phyloP scores from a whole-genome alignment of 352 stramenopile genomes.

The Peronospora destructor region DNA sequence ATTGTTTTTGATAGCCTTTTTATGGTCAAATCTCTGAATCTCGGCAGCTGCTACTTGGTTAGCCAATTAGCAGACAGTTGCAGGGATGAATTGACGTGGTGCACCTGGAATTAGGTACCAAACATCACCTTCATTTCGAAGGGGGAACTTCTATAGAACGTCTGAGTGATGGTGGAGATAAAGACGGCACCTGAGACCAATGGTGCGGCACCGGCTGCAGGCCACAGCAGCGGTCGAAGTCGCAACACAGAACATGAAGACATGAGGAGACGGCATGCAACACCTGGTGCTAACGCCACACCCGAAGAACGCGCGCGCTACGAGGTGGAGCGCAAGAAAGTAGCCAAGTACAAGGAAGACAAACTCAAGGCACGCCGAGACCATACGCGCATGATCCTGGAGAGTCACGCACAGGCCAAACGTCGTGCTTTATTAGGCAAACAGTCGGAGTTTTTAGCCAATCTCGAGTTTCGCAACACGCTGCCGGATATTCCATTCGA shows the following conservation, averaged over 20 bases:
- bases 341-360: slow-evolving; percentile 86
- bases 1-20: too few species aligned
- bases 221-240: slow-evolving; percentile 21
- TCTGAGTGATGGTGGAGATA: slow-evolving; percentile 19
- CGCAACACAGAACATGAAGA: slow-evolving; percentile 31
- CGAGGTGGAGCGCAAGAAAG: slow-evolving; percentile 80
- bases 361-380: slow-evolving; percentile 81
- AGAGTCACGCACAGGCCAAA: slow-evolving; percentile 81
- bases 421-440: slow-evolving; percentile 69
- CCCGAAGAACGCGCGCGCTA: slow-evolving; percentile 71
- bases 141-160: slow-evolving; percentile 7
- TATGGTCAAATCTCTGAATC: too few species aligned
- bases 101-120: not conserved
- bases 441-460: slow-evolving; percentile 79
- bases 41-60: too few species aligned
- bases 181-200: slow-evolving; percentile 21
- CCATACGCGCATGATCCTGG: slow-evolving; percentile 83
- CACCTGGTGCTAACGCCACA: slow-evolving; percentile 47
- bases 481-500: slow-evolving; percentile 81
- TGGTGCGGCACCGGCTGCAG: slow-evolving; percentile 10
- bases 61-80: too few species aligned
- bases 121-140: not conserved
- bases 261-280: slow-evolving; percentile 33
- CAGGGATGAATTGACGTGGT: not conserved
- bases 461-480: slow-evolving; percentile 75